phyloP scores from a whole-genome alignment of 2,329 filamentous ascomycete genomes.

The Penicillium sp. region DNA sequence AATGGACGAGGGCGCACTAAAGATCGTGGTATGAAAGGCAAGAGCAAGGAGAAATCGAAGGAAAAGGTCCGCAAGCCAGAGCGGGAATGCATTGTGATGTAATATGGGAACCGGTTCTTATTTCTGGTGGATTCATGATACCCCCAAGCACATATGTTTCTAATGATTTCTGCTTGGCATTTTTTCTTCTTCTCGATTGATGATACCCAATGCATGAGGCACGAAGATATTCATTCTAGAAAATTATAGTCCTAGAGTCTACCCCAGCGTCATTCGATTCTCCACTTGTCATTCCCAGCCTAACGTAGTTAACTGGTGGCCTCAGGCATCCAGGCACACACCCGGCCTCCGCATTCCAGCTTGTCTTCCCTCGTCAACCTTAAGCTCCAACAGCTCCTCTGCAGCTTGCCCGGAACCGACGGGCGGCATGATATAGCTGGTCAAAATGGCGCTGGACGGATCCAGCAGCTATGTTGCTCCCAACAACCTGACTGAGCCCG shows the following conservation, averaged over 20 bases:
- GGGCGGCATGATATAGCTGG: constrained; percentile 33
- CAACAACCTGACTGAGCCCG: constrained; percentile 60
- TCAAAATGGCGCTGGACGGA: constrained; percentile 67
- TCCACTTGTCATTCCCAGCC: neutral
- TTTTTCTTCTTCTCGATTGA: constrained; percentile 8
- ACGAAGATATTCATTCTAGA: neutral
- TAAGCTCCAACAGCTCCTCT: constrained; percentile 17
- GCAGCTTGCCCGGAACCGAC: constrained; percentile 18
- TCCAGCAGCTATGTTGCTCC: constrained; percentile 72
- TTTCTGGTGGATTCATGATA: constrained; percentile 9
- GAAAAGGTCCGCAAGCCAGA: constrained; percentile 41
- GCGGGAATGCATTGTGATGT: constrained; percentile 39
- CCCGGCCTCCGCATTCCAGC: constrained; percentile 18
- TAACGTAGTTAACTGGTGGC: neutral
- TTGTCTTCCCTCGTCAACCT: constrained; percentile 15
- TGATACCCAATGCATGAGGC: constrained; percentile 19
- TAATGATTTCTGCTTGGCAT: neutral
- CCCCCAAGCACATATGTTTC: constrained; percentile 8
- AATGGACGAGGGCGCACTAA: constrained; percentile 22
- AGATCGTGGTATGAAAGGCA: constrained; percentile 25
- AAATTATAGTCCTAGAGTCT: neutral
- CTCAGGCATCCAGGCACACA: constrained; percentile 11
- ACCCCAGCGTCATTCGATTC: neutral
- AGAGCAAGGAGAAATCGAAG: constrained; percentile 34
- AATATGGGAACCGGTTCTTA: constrained; percentile 1